Evolutionary conservation across 352 stramenopile genomes (phyloP).

Genomic region (Aphanomyces astaci): DNA sequence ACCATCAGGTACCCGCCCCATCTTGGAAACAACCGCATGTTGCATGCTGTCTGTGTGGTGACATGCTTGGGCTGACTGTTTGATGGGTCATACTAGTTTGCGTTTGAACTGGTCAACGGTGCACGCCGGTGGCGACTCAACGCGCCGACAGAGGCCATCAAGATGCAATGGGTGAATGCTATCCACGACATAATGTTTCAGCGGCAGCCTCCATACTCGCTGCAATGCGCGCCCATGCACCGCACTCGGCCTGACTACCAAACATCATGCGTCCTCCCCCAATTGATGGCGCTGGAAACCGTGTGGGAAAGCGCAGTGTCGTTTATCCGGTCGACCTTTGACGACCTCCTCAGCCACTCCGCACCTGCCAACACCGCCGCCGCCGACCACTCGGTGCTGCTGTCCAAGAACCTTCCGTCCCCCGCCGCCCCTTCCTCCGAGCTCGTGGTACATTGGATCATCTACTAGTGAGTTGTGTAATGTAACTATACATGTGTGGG

Average conservation of each 20-base stretch:
- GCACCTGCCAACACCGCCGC: neutral
- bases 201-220: slow-evolving; percentile 17
- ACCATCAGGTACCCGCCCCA: too few species aligned
- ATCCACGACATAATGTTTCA: slow-evolving; percentile 73
- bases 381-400: neutral
- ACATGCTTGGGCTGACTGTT: neutral
- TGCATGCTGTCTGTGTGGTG: neutral
- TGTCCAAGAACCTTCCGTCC: neutral
- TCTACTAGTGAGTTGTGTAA: too few species aligned
- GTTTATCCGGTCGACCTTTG: neutral
- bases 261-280: neutral
- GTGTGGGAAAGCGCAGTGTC: neutral
- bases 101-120: slow-evolving; percentile 73
- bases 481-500: too few species aligned
- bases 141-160: slow-evolving; percentile 43
- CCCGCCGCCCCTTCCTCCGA: neutral
- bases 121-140: slow-evolving; percentile 63
- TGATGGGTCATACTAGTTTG: slow-evolving; percentile 34
- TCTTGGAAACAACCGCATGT: too few species aligned
- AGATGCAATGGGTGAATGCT: slow-evolving; percentile 51
- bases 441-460: neutral
- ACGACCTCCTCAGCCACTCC: neutral
- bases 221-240: neutral
- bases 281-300: neutral
- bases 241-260: neutral